Evolutionary conservation across 208 protist genomes (phyloP), one percentile per base, ranked within the genome.

Genomic region (Leishmania mexicana): DNA sequence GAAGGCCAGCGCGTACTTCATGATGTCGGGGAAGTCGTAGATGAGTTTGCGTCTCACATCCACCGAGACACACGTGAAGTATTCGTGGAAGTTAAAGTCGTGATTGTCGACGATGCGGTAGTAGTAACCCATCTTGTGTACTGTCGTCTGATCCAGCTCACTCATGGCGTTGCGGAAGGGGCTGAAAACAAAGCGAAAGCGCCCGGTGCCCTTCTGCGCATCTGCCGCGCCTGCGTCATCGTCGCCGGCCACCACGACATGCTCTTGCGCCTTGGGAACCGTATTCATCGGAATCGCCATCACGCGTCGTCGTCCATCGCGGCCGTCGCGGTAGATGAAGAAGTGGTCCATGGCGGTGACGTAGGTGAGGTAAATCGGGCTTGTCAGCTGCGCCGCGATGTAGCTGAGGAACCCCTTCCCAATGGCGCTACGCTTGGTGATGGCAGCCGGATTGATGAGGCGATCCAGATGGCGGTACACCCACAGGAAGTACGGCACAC

Each of bases 351-450:
- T 58, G 47, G 87, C 76, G 21, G 90, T 93, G 28, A 96, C 86
- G 85, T 96, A 93, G 40, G 86, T 87, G 38, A 95, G 49, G 78
- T 90, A 96, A 60, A 96, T 79, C 5, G 90, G 90, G 62, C 88
- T 96, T 17, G 83, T 91, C 38, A 92, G 11, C 70, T 94, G 87
- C 31, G 90, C 90, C 51, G 85, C 85, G 35, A 91, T 79, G 79
- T 87, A 96, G 84, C 90, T 95, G 1, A 95, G 76, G 54, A 95
- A 94, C 0, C 93, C 93, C 40, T 96, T 96, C 21, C 80, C 81
- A 58, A 96, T 76, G 7, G 93, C 88, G 40, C 73, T 75, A 6
- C 79, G 73, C 78, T 92, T 93, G 0, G 93, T 94, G 71, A 96
- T 88, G 13, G 40, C 77, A 3, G 31, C 49, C 1, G 90, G 90